Evolutionary conservation across 305 asterid genomes (phyloP).

Genomic region (Fraxinus sp.): DNA sequence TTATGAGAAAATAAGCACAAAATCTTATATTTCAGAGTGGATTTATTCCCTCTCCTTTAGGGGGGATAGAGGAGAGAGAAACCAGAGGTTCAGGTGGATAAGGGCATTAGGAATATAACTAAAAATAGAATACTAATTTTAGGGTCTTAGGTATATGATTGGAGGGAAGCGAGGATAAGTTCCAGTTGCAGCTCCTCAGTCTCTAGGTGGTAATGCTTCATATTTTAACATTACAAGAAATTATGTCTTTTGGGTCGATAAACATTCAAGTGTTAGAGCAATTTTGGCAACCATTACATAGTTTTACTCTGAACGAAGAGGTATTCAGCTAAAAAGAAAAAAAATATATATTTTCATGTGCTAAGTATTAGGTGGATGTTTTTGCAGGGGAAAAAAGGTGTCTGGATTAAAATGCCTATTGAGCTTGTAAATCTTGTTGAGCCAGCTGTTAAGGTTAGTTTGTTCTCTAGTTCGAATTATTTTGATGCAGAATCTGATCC

Average conservation of each 20-base stretch:
- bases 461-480: background rate
- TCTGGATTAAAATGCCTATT: slow-evolving; percentile 90
- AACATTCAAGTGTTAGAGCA: background rate
- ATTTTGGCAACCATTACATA: background rate
- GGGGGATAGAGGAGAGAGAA: background rate
- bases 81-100: background rate
- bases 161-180: background rate
- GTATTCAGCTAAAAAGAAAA: background rate
- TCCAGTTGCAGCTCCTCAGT: background rate
- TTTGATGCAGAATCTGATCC: background rate
- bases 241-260: background rate
- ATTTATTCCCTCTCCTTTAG: background rate
- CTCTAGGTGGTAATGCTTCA: background rate
- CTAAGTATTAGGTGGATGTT: slow-evolving; percentile 21
- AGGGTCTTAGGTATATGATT: background rate
- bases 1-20: background rate
- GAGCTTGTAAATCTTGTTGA: slow-evolving; percentile 82
- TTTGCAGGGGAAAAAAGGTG: slow-evolving; percentile 82
- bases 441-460: slow-evolving; percentile 73
- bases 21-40: background rate
- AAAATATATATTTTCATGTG: background rate
- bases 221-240: background rate
- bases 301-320: background rate
- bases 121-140: background rate
- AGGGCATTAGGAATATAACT: background rate